phyloP scores from a whole-genome alignment of 371 early-diverging fungal species.

The Polyrhizophydium stewartii region DNA sequence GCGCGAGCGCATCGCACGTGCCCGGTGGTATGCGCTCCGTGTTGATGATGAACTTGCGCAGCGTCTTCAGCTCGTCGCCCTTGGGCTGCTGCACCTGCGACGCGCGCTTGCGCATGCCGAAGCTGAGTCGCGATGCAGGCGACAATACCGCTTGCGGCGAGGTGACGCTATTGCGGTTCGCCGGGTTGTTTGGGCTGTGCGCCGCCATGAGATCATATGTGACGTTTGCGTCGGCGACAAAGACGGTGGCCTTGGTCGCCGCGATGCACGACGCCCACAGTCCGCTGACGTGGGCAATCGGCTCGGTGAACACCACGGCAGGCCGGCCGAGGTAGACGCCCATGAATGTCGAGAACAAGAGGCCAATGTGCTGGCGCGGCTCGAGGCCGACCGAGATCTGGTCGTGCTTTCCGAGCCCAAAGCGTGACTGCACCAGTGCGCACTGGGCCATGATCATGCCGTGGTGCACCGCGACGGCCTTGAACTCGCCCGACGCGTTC shows the following conservation, averaged over 20 bases:
- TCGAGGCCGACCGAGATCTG: slow-evolving; percentile 66
- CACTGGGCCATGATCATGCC: slow-evolving; percentile 73
- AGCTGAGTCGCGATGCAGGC: too few species aligned
- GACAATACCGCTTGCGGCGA: not conserved
- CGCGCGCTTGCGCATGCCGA: too few species aligned
- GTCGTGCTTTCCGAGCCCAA: slow-evolving; percentile 29
- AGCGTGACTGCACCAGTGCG: slow-evolving; percentile 3
- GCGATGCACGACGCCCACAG: slow-evolving; percentile 68
- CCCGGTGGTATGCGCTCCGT: slow-evolving; percentile 57
- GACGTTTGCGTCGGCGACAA: not conserved
- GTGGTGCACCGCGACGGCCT: slow-evolving; percentile 79
- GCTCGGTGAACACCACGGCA: slow-evolving; percentile 60
- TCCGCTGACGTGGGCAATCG: slow-evolving; percentile 59
- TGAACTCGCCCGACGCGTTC: slow-evolving; percentile 74
- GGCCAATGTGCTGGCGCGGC: slow-evolving; percentile 78
- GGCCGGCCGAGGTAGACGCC: slow-evolving; percentile 69
- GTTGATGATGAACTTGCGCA: slow-evolving; percentile 70
- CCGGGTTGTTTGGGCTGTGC: not conserved
- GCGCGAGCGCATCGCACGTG: slow-evolving; percentile 57
- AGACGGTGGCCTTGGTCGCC: slow-evolving; percentile 19
- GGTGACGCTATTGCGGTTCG: not conserved
- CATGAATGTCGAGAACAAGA: slow-evolving; percentile 62
- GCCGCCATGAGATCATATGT: slow-evolving; percentile 1
- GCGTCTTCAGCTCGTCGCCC: slow-evolving; percentile 43
- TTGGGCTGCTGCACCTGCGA: too few species aligned